Base-by-base conservation (phyloP, 2,329 filamentous ascomycete species). In the Chaetomium globosum region DNA sequence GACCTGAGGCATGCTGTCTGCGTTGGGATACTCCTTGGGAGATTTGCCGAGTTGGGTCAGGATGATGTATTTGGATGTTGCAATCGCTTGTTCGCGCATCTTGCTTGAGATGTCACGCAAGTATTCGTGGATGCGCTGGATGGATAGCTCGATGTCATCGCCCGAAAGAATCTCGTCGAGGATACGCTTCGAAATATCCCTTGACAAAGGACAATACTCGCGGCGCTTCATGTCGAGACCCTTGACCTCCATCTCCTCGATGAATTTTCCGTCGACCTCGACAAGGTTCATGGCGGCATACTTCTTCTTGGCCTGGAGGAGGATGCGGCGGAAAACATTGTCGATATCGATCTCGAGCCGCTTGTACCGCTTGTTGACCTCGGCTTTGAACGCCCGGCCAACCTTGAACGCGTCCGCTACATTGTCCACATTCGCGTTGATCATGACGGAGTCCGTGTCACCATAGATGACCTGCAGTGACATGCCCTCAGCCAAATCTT, bases 391-490 rank as follows among this genome's bases (percentile, higher is more conserved):
- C 68, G 98, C 92, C 53, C 92, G 89, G 64, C 95, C 96, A 59
- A 99, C 90, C 74, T 91, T 93, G 72, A 97, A 81, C 1, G 95
- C 95, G 73, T 96, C 93, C 36, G 91, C 87, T 33, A 98, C 90
- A 70, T 91, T 96, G 78, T 97, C 92, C 63, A 95, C 93, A 74
- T 98, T 98, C 69, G 95, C 96, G 75, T 99, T 99, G 82, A 99
- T 98, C 95, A 99, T 99, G 79, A 99, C 95, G 9, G 95, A 99
- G 78, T 99, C 95, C 13, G 95, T 99, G 79, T 99, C 95, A 80
- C 95, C 95, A 73, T 99, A 99, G 69, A 99, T 98, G 76, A 99
- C 95, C 74, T 95, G 91, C 33, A 99, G 85, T 66, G 93, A 89
- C 71, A 91, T 93, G 73, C 87, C 91, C 78, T 99, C 95, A 10